phyloP scores from a whole-genome alignment of 2,329 filamentous ascomycete species.

The Penicillium nordicum region DNA sequence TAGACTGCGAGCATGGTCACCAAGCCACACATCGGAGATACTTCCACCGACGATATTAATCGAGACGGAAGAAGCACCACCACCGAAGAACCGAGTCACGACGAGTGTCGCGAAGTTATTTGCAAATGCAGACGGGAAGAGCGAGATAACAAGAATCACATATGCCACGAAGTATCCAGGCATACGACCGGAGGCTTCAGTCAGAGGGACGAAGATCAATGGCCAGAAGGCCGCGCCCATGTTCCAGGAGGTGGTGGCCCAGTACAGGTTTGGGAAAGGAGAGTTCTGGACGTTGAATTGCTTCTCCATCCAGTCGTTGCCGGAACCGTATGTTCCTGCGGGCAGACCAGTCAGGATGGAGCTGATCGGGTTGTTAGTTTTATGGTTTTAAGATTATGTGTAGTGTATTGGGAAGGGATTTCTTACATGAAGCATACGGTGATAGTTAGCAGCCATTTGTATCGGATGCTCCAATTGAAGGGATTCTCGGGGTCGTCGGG shows the following conservation, averaged over 20 bases:
- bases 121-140: constrained; percentile 44
- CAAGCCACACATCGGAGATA: constrained; percentile 38
- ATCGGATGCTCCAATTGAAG: constrained; percentile 40
- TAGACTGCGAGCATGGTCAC: constrained; percentile 40
- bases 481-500: constrained; percentile 24
- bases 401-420: neutral
- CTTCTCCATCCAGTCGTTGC: constrained; percentile 28
- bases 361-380: constrained; percentile 11
- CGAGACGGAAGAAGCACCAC: constrained; percentile 43
- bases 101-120: constrained; percentile 47
- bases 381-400: neutral
- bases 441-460: constrained; percentile 44
- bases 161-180: constrained; percentile 46
- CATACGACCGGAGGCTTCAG: constrained; percentile 43
- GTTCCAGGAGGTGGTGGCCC: constrained; percentile 36
- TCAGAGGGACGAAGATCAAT: constrained; percentile 32
- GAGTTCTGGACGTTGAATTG: constrained; percentile 32
- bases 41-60: constrained; percentile 42
- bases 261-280: constrained; percentile 32
- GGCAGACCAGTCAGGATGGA: constrained; percentile 43
- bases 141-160: constrained; percentile 40
- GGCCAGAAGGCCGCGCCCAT: constrained; percentile 37
- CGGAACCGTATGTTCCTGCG: constrained; percentile 41
- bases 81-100: constrained; percentile 45
- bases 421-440: constrained; percentile 41